Evolutionary conservation across 169 alveolate genomes (phyloP).

Genomic region (Babesia bigemina): DNA sequence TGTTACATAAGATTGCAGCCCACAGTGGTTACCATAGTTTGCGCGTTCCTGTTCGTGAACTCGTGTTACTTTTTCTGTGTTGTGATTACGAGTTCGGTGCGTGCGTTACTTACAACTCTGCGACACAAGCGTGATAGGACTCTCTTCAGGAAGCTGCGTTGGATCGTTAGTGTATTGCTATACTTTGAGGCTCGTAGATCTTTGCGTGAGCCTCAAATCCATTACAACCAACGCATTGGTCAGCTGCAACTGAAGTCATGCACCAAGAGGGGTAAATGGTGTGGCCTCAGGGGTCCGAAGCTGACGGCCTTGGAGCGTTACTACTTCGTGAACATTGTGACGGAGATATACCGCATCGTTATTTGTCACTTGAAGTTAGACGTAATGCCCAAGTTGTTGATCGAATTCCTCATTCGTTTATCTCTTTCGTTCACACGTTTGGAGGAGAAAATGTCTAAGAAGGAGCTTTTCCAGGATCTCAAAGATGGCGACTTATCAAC

Average conservation of each 20-base stretch:
- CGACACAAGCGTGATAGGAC: slow-evolving; percentile 4
- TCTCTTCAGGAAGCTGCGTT: slow-evolving; percentile 13
- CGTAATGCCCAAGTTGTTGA: slow-evolving; percentile 73
- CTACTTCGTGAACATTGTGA: slow-evolving; percentile 73
- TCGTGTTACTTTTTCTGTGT: slow-evolving; percentile 64
- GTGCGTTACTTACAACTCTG: slow-evolving; percentile 65
- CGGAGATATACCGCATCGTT: slow-evolving; percentile 75
- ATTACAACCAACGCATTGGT: slow-evolving; percentile 44
- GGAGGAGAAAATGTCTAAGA: slow-evolving; percentile 64
- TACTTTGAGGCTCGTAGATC: slow-evolving; percentile 6
- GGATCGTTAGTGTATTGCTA: slow-evolving; percentile 27
- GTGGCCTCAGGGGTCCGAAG: slow-evolving; percentile 8
- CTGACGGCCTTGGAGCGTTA: slow-evolving; percentile 66
- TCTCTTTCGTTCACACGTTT: slow-evolving; percentile 59
- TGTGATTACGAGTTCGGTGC: slow-evolving; percentile 52
- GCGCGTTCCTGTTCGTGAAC: slow-evolving; percentile 44
- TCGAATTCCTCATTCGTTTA: slow-evolving; percentile 70
- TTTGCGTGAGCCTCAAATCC: slow-evolving; percentile 58
- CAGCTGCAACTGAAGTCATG: not conserved
- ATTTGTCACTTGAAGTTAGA: slow-evolving; percentile 76
- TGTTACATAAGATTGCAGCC: slow-evolving; percentile 26
- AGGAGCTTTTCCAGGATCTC: slow-evolving; percentile 61
- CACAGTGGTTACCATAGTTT: slow-evolving; percentile 13
- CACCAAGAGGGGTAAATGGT: slow-evolving; percentile 2
- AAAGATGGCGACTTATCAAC: slow-evolving; percentile 48